Conservation (phyloP, 2,329 filamentous ascomycete species). For the Beauveria sp. region DNA sequence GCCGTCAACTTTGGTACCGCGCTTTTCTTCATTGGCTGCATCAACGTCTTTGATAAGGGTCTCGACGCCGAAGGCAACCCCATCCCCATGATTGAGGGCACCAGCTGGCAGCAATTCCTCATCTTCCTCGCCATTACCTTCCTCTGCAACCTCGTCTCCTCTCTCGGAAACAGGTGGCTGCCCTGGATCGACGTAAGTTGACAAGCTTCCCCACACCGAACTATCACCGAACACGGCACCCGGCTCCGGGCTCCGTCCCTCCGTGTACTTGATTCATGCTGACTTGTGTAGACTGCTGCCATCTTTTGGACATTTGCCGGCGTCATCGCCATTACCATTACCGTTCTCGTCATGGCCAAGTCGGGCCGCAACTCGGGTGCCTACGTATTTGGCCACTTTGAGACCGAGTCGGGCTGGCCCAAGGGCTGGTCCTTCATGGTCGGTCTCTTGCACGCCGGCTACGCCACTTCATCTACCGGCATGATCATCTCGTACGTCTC, state of each 20-base stretch:
- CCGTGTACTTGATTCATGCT: background rate
- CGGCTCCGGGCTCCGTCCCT: slow-evolving; percentile 1
- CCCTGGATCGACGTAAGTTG: slow-evolving; percentile 60
- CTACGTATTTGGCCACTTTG: slow-evolving; percentile 63
- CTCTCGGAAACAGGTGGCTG: slow-evolving; percentile 59
- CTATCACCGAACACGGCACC: slow-evolving; percentile 1
- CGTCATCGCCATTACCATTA: slow-evolving; percentile 56
- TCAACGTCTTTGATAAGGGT: slow-evolving; percentile 46
- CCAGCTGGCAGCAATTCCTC: slow-evolving; percentile 59
- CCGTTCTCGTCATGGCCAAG: slow-evolving; percentile 58
- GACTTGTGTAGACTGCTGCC: slow-evolving; percentile 50
- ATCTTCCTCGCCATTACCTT: slow-evolving; percentile 65
- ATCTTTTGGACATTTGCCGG: slow-evolving; percentile 70
- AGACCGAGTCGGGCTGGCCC: slow-evolving; percentile 60
- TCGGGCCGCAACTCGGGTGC: slow-evolving; percentile 54
- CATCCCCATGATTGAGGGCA: slow-evolving; percentile 36
- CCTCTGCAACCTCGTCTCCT: slow-evolving; percentile 56
- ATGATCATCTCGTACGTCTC: slow-evolving; percentile 67
- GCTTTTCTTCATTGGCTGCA: slow-evolving; percentile 49
- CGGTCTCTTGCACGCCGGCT: slow-evolving; percentile 63
- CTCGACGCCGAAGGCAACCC: slow-evolving; percentile 36
- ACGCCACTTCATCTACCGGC: slow-evolving; percentile 67
- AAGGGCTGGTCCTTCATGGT: slow-evolving; percentile 67
- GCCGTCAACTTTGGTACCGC: slow-evolving; percentile 76
- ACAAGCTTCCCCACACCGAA: slow-evolving; percentile 1